Percentiles rank a stretch among this genome's conserved stretches.
phyloP scores from a whole-genome alignment of 2,329 filamentous ascomycete species.

The Mollisia scopiformis region DNA sequence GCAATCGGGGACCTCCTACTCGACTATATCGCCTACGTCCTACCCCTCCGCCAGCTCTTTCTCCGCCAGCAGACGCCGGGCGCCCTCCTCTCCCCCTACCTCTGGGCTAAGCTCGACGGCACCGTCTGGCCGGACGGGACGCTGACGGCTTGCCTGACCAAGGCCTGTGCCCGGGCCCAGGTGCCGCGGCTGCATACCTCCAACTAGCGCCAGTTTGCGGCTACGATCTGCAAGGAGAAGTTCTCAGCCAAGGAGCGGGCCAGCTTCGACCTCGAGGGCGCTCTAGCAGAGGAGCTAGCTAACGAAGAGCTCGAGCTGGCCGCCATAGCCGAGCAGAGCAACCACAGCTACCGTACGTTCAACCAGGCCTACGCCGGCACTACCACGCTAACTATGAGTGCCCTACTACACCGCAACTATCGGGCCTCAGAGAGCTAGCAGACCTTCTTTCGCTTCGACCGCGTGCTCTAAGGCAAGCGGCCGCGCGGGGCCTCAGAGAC shows the following conservation, averaged over 20 bases:
- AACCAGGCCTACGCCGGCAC: slow-evolving; percentile 13
- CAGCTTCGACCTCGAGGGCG: slow-evolving; percentile 18
- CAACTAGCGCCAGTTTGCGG: slow-evolving; percentile 8
- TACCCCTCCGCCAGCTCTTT: slow-evolving; percentile 14
- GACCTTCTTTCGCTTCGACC: slow-evolving; percentile 15
- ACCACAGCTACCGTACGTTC: slow-evolving; percentile 10
- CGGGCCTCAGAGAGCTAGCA: slow-evolving; percentile 11
- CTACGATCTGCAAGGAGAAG: slow-evolving; percentile 18
- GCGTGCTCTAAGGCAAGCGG: slow-evolving; percentile 11
- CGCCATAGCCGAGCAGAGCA: slow-evolving; percentile 14
- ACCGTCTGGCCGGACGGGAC: slow-evolving; percentile 11
- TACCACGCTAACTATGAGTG: slow-evolving; percentile 11
- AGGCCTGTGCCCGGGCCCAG: slow-evolving; percentile 1
- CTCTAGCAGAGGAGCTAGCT: background rate
- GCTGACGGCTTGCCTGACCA: slow-evolving; percentile 8
- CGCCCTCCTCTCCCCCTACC: slow-evolving; percentile 13
- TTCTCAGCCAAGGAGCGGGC: slow-evolving; percentile 13
- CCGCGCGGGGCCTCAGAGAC: slow-evolving; percentile 5
- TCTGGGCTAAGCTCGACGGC: slow-evolving; percentile 14
- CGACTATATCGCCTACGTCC: slow-evolving; percentile 13
- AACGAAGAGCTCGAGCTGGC: slow-evolving; percentile 4
- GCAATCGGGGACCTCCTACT: slow-evolving; percentile 19
- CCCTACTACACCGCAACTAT: slow-evolving; percentile 11
- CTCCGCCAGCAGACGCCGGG: slow-evolving; percentile 2
- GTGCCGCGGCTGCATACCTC: slow-evolving; percentile 10